These are phyloP conservation scores for Penicillium glabrum DNA, from an alignment of 2,329 filamentous ascomycete genomes.

Conservation along the genomic window DNA sequence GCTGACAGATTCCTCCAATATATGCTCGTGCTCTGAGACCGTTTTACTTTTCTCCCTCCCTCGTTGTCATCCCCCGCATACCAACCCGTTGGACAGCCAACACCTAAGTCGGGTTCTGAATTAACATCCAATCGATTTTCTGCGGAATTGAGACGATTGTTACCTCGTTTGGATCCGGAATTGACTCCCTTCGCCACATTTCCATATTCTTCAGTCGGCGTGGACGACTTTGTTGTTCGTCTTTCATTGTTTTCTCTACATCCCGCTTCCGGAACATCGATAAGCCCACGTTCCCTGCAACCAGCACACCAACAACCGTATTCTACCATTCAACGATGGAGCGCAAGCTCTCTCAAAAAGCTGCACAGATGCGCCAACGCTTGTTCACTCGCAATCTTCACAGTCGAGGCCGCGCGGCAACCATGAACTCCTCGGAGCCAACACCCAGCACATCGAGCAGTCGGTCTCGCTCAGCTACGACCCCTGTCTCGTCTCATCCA, in stretches of 20 bases:
- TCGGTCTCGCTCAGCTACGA: slow-evolving; percentile 20
- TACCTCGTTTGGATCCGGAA: background rate
- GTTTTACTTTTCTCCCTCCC: background rate
- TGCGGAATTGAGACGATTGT: background rate
- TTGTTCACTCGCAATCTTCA: slow-evolving; percentile 14
- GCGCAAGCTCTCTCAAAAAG: slow-evolving; percentile 21
- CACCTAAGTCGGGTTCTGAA: background rate
- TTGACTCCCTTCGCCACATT: background rate
- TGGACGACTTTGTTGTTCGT: background rate
- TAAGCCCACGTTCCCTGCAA: background rate
- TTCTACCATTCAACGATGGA: slow-evolving; percentile 14
- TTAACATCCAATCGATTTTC: background rate
- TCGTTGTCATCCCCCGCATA: slow-evolving; percentile 10
- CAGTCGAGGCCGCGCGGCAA: slow-evolving; percentile 8
- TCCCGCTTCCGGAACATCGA: background rate
- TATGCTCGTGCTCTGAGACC: background rate
- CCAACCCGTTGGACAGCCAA: slow-evolving; percentile 9
- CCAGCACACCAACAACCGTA: background rate
- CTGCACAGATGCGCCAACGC: slow-evolving; percentile 20
- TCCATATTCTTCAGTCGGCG: background rate
- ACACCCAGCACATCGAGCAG: slow-evolving; percentile 2
- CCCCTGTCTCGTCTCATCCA: slow-evolving; percentile 9
- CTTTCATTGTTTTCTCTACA: background rate
- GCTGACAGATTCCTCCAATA: background rate
- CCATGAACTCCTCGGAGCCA: slow-evolving; percentile 3